Evolutionary conservation across 2,329 filamentous ascomycete species (phyloP).

Genomic region (Phialophora macrospora): DNA sequence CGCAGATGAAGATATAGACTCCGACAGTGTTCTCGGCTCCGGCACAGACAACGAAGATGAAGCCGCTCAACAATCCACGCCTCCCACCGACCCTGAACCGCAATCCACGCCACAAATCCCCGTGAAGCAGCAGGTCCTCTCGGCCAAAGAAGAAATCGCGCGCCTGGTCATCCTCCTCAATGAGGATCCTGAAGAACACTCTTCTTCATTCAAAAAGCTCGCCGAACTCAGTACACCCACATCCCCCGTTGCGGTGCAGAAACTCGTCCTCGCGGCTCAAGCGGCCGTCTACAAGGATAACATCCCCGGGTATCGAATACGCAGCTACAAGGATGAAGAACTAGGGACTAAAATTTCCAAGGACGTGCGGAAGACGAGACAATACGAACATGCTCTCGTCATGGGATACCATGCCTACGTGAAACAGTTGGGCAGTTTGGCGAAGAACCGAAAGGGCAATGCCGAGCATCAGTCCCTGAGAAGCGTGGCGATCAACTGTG

Average conservation of each 20-base stretch:
- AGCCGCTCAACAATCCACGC: conserved; percentile 51
- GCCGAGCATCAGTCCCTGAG: conserved; percentile 55
- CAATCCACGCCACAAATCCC: conserved; percentile 68
- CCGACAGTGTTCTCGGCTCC: conserved; percentile 67
- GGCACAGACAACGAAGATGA: conserved; percentile 61
- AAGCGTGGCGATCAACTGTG: conserved; percentile 81
- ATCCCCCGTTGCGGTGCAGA: conserved; percentile 73
- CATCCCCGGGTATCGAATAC: conserved; percentile 94
- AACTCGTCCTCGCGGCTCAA: conserved; percentile 84
- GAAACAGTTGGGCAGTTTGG: conserved; percentile 71
- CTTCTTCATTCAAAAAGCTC: conserved; percentile 76
- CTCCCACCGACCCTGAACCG: conserved; percentile 48
- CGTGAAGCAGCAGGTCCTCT: conserved; percentile 76
- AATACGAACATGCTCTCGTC: conserved; percentile 87
- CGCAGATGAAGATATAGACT: conserved; percentile 51
- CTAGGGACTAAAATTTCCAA: conserved; percentile 83
- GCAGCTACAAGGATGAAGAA: conserved; percentile 75
- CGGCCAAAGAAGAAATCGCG: conserved; percentile 91
- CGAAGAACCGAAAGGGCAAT: conserved; percentile 59
- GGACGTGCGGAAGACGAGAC: conserved; percentile 79
- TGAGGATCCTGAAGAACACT: conserved; percentile 90
- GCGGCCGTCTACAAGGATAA: conserved; percentile 92
- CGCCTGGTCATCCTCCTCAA: conserved; percentile 80
- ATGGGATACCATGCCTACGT: conserved; percentile 84
- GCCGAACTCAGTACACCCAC: conserved; percentile 70